These are phyloP conservation scores for Talaromyces sp. DNA, from an alignment of 2,329 filamentous ascomycete species.

Conservation along the genomic window DNA sequence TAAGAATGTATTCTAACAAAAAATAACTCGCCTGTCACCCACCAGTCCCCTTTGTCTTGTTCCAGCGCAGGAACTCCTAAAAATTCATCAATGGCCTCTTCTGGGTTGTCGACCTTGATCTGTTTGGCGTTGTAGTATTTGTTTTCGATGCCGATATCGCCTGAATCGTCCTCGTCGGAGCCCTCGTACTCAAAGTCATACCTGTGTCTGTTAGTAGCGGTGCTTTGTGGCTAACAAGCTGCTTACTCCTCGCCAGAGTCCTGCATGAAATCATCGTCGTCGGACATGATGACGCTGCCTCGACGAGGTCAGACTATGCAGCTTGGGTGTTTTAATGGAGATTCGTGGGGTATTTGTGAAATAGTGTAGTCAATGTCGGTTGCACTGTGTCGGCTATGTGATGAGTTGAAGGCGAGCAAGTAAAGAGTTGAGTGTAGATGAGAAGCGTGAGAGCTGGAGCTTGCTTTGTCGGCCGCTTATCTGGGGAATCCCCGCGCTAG, in stretches of 20 bases:
- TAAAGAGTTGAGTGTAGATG: not conserved
- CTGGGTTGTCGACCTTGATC: conserved; percentile 78
- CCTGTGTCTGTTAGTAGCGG: conserved; percentile 39
- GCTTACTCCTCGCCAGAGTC: conserved; percentile 80
- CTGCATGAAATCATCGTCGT: conserved; percentile 89
- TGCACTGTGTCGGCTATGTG: not conserved
- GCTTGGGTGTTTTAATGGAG: not conserved
- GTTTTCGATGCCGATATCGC: conserved; percentile 94
- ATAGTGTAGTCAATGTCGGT: not conserved
- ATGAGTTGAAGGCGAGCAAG: not conserved
- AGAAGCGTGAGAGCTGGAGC: not conserved
- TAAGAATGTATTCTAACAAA: conserved; percentile 7
- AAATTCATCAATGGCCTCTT: conserved; percentile 88
- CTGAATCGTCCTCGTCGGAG: conserved; percentile 80
- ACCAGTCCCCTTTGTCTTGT: conserved; percentile 91
- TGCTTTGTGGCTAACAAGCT: conserved; percentile 18
- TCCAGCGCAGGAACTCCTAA: conserved; percentile 80
- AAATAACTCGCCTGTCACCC: conserved; percentile 13
- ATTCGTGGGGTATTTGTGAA: not conserved
- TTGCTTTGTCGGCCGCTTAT: not conserved
- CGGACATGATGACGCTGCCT: conserved; percentile 57
- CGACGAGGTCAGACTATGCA: not conserved
- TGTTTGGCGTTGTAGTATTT: conserved; percentile 99
- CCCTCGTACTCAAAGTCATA: conserved; percentile 98
- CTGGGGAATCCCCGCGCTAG: not conserved